Conservation (phyloP, 305 asterid species). For the Stenogyne calaminthoides region DNA sequence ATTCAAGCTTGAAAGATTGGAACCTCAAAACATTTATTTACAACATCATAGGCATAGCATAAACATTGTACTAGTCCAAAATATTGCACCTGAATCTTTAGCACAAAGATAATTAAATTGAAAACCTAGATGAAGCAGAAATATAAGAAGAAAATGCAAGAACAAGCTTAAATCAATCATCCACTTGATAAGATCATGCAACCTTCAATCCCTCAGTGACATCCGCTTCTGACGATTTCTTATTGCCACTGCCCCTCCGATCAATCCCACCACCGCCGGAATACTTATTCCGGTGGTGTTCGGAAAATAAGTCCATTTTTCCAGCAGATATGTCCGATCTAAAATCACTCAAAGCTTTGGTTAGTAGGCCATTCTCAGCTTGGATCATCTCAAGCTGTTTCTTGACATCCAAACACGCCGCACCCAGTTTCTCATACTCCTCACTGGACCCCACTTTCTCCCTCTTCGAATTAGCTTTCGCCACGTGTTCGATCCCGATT, state of each 20-base stretch:
- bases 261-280: slow-evolving; percentile 26
- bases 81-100: slow-evolving; percentile 13
- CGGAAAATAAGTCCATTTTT: slow-evolving; percentile 40
- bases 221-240: slow-evolving; percentile 24
- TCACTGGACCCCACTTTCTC: slow-evolving; percentile 36
- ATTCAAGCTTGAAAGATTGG: too few species aligned
- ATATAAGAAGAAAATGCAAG: slow-evolving; percentile 16
- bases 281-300: slow-evolving; percentile 28
- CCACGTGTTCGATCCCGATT: slow-evolving; percentile 74
- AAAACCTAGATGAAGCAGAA: slow-evolving; percentile 4
- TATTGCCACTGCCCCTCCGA: slow-evolving; percentile 23
- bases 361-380: slow-evolving; percentile 67
- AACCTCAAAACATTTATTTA: slow-evolving; percentile 11
- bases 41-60: slow-evolving; percentile 13
- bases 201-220: slow-evolving; percentile 37
- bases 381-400: slow-evolving; percentile 67
- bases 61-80: not conserved
- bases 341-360: slow-evolving; percentile 66
- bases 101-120: slow-evolving; percentile 22
- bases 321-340: slow-evolving; percentile 65
- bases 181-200: not conserved
- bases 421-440: slow-evolving; percentile 48
- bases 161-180: slow-evolving; percentile 1
- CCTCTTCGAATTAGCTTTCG: slow-evolving; percentile 32
- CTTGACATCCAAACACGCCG: slow-evolving; percentile 72